phyloP scores from a whole-genome alignment of 768 basidiomycete species.

The Lyophyllum semitale region DNA sequence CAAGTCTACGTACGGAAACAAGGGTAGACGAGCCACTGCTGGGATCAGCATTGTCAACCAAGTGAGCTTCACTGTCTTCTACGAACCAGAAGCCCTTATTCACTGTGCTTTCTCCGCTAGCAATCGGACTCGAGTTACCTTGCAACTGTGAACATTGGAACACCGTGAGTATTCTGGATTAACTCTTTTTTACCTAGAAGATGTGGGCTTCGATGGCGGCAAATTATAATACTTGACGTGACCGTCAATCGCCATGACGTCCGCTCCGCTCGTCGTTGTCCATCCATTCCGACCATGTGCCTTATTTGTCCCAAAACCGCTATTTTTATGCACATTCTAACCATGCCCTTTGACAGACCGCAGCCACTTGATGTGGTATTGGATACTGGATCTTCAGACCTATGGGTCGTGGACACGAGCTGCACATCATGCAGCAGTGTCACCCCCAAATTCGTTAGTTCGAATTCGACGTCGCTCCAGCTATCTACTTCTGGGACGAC shows the following conservation, averaged over 20 bases:
- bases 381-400: slow-evolving; percentile 89
- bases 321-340: not conserved
- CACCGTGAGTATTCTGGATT: slow-evolving; percentile 63
- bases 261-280: not conserved
- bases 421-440: slow-evolving; percentile 44
- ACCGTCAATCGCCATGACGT: not conserved
- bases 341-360: slow-evolving; percentile 35
- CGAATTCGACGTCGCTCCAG: slow-evolving; percentile 42
- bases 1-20: slow-evolving; percentile 19
- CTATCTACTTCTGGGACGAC: slow-evolving; percentile 13
- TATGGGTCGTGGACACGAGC: slow-evolving; percentile 73
- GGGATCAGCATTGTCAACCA: slow-evolving; percentile 50
- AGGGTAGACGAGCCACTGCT: slow-evolving; percentile 37
- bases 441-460: slow-evolving; percentile 46
- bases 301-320: too few relatives aligned
- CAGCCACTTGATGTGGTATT: slow-evolving; percentile 80
- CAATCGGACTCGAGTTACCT: slow-evolving; percentile 59
- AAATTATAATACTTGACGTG: not conserved
- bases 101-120: slow-evolving; percentile 32
- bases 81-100: not conserved
- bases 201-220: too few relatives aligned
- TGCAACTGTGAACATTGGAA: slow-evolving; percentile 54
- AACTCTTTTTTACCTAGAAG: too few relatives aligned
- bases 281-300: not conserved
- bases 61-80: slow-evolving; percentile 32